Evolutionary conservation across 352 stramenopile genomes (phyloP).

Genomic region (Blastocystis sp.): DNA sequence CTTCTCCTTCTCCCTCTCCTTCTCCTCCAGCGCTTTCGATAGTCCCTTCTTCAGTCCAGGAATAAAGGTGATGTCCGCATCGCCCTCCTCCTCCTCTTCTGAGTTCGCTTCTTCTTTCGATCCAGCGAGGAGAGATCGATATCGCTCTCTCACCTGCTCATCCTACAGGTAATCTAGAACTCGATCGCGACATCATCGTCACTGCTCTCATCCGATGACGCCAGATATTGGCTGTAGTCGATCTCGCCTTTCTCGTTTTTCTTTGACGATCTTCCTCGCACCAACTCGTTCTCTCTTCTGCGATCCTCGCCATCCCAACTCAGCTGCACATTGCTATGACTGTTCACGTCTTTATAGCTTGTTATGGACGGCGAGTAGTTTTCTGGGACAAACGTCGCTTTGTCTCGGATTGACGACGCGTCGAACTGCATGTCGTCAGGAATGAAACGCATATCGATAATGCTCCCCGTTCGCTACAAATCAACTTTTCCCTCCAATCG

Average conservation of each 20-base stretch:
- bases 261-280: neutral
- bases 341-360: conserved; percentile 22
- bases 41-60: conserved; percentile 17
- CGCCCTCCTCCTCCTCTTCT: conserved; percentile 6
- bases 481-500: neutral
- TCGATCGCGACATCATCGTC: neutral
- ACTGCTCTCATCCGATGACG: conserved; percentile 4
- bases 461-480: conserved; percentile 16
- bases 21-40: conserved; percentile 37
- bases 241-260: conserved; percentile 60
- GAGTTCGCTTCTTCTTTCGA: neutral
- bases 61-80: conserved; percentile 54
- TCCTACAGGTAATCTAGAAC: neutral
- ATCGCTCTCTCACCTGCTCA: neutral
- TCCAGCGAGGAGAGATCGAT: neutral
- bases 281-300: conserved; percentile 2
- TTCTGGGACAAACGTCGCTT: conserved; percentile 28
- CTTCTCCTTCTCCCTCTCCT: neutral
- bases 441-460: conserved; percentile 52
- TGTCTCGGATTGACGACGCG: neutral
- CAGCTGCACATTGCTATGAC: conserved; percentile 36
- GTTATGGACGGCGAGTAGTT: conserved; percentile 28
- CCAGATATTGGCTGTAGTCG: conserved; percentile 16
- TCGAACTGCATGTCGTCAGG: conserved; percentile 58
- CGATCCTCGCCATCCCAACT: conserved; percentile 33